Conservation (phyloP, 768 basidiomycete genomes). For the Fomitopsis pulvina region DNA sequence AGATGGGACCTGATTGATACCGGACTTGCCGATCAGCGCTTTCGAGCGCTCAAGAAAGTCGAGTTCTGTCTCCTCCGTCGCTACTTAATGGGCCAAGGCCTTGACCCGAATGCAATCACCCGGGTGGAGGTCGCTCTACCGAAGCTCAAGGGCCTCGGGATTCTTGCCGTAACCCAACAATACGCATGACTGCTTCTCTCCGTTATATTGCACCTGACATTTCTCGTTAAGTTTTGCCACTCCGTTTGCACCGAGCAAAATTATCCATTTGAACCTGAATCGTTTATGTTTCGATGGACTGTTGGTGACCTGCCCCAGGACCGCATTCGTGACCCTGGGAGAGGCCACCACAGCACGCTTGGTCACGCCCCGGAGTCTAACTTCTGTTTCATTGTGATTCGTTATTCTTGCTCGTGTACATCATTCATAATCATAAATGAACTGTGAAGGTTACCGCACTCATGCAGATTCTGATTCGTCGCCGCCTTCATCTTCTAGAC, state of each 20-base stretch:
- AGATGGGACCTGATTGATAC: conserved; percentile 1
- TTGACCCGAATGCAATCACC: background rate
- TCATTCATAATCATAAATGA: too few species aligned
- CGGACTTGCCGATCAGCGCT: background rate
- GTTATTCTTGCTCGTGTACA: too few species aligned
- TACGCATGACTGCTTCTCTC: background rate
- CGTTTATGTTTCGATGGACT: background rate
- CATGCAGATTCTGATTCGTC: too few species aligned
- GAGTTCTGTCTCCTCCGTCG: background rate
- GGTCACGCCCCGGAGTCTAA: too few species aligned
- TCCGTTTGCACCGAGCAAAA: background rate
- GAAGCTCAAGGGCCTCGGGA: background rate
- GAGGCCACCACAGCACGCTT: background rate
- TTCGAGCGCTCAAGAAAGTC: background rate
- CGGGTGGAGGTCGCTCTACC: background rate
- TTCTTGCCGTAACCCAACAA: background rate
- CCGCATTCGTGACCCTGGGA: background rate
- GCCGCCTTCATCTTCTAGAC: too few species aligned
- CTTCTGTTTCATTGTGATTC: too few species aligned
- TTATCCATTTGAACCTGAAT: background rate
- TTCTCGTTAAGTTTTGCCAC: background rate
- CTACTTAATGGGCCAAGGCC: background rate
- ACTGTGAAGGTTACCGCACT: too few species aligned
- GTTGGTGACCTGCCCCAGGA: background rate
- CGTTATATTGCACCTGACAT: too few species aligned